Base-by-base conservation (phyloP, 2,329 filamentous ascomycete species). In the Penicillium palitans region DNA sequence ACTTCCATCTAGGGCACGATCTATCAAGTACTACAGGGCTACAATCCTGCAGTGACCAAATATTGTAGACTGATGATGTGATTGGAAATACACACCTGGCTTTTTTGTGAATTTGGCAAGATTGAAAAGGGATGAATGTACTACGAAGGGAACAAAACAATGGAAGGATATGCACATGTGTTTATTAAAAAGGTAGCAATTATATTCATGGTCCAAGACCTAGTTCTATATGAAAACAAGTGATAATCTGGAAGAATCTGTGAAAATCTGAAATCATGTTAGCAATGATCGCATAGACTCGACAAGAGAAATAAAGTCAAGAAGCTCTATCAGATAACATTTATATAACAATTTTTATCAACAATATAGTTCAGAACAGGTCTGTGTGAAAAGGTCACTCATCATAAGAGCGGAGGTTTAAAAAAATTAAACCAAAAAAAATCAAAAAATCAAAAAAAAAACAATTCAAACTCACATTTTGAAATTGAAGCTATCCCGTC, bases 291-390 rank as follows among this genome's bases (percentile, higher is more conserved):
- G 57, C 5, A 9, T 54, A 42, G 33, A 55, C 44, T 46, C 41
- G 27, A 44, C 39, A 53, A 53, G 57, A 57, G 21, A 59, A 62
- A 52, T n/a, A 52, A 61, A 61, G 50, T 46, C 56, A 60, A 65
- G 60, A 59, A 61, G 65, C 63, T 68, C 66, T 61, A 53, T 82
- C 81, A 83, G 77, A 78, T 73, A 79, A 75, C 75, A 79, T 45
- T 45, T 45, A 45, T 45, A 45, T 45, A 45, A 74, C 74, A 63
- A 77, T 75, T 74, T 58, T 67, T 72, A 68, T 80, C 78, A 74
- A 74, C 78, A 80, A 70, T 84, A 78, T 80, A 80, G 83, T 79
- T 91, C 87, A 89, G 90, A 89, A 58, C 55, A 58, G 55, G 55
- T 58, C 55, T 58, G 55, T 58, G 44, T 57, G 52, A 55, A 58